phyloP scores from a whole-genome alignment of 2,329 filamentous ascomycete species.

The Ophiocordyceps sinensis region DNA sequence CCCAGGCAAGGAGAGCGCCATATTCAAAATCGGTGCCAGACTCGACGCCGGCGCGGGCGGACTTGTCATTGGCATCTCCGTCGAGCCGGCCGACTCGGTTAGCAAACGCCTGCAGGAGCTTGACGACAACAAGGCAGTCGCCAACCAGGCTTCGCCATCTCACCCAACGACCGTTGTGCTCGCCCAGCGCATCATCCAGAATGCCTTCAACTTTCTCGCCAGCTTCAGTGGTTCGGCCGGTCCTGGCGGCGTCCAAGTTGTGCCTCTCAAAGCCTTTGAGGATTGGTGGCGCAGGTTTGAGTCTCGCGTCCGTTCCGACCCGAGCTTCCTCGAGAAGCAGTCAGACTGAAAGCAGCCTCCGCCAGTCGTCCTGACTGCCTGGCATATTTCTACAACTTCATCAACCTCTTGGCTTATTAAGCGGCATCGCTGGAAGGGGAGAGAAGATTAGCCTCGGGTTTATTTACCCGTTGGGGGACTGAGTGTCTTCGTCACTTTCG shows the following conservation, averaged over 20 bases:
- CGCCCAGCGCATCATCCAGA: slow-evolving; percentile 87
- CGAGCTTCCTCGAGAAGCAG: slow-evolving; percentile 67
- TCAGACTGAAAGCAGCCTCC: slow-evolving; percentile 6
- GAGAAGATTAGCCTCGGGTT: no score
- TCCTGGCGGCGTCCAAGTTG: slow-evolving; percentile 59
- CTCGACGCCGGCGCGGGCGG: slow-evolving; percentile 19
- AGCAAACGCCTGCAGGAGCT: slow-evolving; percentile 52
- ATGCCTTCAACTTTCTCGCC: slow-evolving; percentile 92
- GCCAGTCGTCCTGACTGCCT: background rate
- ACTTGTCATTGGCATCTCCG: slow-evolving; percentile 67
- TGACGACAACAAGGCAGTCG: slow-evolving; percentile 16
- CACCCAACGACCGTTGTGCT: slow-evolving; percentile 58
- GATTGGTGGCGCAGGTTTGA: slow-evolving; percentile 99
- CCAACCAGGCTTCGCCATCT: background rate
- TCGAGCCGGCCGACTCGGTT: slow-evolving; percentile 65
- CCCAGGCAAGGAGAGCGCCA: slow-evolving; percentile 78
- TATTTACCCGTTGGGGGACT: no score
- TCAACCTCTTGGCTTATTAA: no score
- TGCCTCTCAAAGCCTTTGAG: slow-evolving; percentile 88
- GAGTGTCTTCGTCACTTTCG: no score
- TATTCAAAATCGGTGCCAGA: slow-evolving; percentile 57
- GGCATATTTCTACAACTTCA: background rate
- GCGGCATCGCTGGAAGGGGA: no score
- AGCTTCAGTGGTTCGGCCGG: slow-evolving; percentile 60
- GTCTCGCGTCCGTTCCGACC: slow-evolving; percentile 68